phyloP scores from a whole-genome alignment of 306 rosid species.

The Vigna mungo region DNA sequence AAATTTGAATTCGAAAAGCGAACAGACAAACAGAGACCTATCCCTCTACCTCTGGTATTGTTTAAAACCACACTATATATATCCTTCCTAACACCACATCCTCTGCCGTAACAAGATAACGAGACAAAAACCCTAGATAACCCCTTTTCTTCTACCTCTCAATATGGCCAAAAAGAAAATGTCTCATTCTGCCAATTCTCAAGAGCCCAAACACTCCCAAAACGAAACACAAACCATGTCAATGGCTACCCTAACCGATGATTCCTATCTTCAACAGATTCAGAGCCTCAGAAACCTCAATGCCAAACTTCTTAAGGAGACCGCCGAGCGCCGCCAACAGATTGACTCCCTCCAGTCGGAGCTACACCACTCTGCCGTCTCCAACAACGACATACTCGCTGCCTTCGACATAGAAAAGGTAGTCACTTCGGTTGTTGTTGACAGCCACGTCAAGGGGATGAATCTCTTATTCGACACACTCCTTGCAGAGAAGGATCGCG shows the following conservation, averaged over 20 bases:
- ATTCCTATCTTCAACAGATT: slow-evolving; percentile 58
- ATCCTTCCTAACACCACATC: neutral
- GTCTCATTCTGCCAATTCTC: slow-evolving; percentile 34
- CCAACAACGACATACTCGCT: slow-evolving; percentile 32
- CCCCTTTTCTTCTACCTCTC: neutral
- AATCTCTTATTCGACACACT: slow-evolving; percentile 33
- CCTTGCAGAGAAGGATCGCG: slow-evolving; percentile 44
- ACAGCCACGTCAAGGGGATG: slow-evolving; percentile 53
- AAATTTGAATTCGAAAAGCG: slow-evolving; percentile 1
- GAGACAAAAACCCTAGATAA: slow-evolving; percentile 45
- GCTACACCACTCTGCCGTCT: slow-evolving; percentile 35
- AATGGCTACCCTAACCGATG: slow-evolving; percentile 33
- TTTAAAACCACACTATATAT: neutral
- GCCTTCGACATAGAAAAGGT: slow-evolving; percentile 54
- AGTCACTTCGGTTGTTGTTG: slow-evolving; percentile 49
- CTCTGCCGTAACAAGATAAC: neutral
- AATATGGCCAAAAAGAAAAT: slow-evolving; percentile 75
- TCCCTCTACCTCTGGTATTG: slow-evolving; percentile 1
- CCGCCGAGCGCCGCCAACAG: slow-evolving; percentile 56
- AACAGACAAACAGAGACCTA: neutral
- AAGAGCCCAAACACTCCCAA: slow-evolving; percentile 27
- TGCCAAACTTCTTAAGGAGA: slow-evolving; percentile 64
- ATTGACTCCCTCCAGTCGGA: slow-evolving; percentile 54
- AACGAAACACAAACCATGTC: neutral
- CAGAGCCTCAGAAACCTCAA: slow-evolving; percentile 75